phyloP scores from a whole-genome alignment of 2,329 filamentous ascomycete genomes.

The Colletotrichum truncatum region DNA sequence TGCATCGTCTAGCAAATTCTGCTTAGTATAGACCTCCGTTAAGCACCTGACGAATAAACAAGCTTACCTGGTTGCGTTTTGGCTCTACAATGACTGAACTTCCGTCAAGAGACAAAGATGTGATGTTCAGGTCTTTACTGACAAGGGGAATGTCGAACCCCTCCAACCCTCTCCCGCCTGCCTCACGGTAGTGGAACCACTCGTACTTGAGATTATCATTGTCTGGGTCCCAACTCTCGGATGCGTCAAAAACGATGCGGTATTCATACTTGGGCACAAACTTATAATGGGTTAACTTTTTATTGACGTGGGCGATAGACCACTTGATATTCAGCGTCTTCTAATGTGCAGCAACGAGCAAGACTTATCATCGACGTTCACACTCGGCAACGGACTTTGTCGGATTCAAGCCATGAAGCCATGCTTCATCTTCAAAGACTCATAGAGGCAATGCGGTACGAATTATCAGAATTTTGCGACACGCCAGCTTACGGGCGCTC shows the following conservation, averaged over 20 bases:
- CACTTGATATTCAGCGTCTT: too few species aligned
- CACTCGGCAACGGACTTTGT: too few species aligned
- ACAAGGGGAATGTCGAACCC: neutral
- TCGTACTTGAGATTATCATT: conserved; percentile 51
- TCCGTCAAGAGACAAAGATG: conserved; percentile 30
- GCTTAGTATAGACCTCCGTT: conserved; percentile 29
- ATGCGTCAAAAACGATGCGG: conserved; percentile 52
- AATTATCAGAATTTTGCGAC: neutral
- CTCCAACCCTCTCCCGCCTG: conserved; percentile 6
- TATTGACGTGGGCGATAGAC: too few species aligned
- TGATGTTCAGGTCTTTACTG: conserved; percentile 38
- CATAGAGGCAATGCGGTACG: too few species aligned
- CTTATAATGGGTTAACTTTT: too few species aligned
- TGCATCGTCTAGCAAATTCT: conserved; percentile 52
- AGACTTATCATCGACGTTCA: too few species aligned
- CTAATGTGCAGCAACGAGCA: too few species aligned
- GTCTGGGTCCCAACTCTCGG: conserved; percentile 55
- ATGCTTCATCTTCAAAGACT: too few species aligned
- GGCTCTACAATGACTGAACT: neutral
- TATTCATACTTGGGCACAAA: conserved; percentile 47
- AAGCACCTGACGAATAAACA: too few species aligned
- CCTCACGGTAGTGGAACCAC: conserved; percentile 58
- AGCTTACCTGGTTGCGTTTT: neutral
- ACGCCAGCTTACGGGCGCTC: neutral
- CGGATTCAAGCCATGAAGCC: too few species aligned